phyloP scores from a whole-genome alignment of 768 basidiomycete genomes.

The Lactarius evosmus region DNA sequence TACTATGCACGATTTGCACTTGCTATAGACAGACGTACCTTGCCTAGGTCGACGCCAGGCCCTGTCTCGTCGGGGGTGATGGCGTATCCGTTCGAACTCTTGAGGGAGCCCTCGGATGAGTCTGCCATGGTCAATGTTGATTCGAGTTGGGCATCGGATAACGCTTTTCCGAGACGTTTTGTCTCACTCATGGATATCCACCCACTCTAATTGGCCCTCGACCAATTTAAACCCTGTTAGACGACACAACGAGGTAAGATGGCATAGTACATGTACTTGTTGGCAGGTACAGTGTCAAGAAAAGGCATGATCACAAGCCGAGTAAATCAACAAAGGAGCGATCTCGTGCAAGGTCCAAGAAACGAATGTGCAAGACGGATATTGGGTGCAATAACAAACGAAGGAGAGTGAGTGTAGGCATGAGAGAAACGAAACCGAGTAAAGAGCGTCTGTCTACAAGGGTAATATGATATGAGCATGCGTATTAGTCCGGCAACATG shows the following conservation, averaged over 20 bases:
- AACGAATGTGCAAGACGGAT: too few relatives aligned
- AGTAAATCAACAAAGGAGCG: not conserved
- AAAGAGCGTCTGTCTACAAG: conserved; percentile 5
- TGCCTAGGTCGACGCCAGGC: not conserved
- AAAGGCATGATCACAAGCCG: not conserved
- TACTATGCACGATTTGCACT: not conserved
- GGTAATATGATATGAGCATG: conserved; percentile 1
- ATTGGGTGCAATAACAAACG: not conserved
- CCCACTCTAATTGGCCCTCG: too few relatives aligned
- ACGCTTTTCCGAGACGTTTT: too few relatives aligned
- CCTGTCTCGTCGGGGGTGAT: too few relatives aligned
- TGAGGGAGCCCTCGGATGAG: not conserved
- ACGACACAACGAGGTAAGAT: not conserved
- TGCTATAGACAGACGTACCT: not conserved
- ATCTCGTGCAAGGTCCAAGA: not conserved
- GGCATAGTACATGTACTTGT: not conserved
- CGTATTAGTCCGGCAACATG: not conserved
- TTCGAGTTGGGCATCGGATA: too few relatives aligned
- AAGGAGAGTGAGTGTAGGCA: not conserved
- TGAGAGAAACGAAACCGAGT: not conserved
- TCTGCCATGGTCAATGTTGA: not conserved
- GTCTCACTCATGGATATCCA: too few relatives aligned
- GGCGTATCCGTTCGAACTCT: not conserved
- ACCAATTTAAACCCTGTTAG: too few relatives aligned
- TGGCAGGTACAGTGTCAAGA: not conserved